Percentiles rank a stretch among this genome's conserved stretches.
Evolutionary conservation across 257 asterid species (phyloP).

Genomic region (Solanum chmielewskii): DNA sequence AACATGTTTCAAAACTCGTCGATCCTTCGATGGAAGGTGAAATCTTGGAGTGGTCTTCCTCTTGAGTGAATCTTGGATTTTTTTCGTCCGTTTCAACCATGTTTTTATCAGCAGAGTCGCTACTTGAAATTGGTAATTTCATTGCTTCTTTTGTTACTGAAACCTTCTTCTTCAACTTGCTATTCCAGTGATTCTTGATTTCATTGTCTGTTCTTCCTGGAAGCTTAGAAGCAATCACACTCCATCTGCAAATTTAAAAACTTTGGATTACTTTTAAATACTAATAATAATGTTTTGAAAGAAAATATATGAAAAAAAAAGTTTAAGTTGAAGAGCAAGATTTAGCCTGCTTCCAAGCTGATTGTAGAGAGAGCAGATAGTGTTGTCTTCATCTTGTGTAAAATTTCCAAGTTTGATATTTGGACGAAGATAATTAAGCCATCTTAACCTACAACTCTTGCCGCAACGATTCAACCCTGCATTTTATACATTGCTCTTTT

Average conservation of each 20-base stretch:
- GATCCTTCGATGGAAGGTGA: conserved; percentile 14
- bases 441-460: conserved; percentile 50
- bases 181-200: conserved; percentile 55
- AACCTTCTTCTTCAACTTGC: conserved; percentile 40
- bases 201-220: conserved; percentile 60
- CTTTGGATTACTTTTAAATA: not conserved
- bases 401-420: conserved; percentile 44
- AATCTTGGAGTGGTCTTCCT: not conserved
- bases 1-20: conserved; percentile 6
- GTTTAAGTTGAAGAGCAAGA: not conserved
- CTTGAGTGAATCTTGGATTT: not conserved
- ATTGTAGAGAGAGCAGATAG: conserved; percentile 19
- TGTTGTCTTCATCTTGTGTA: conserved; percentile 32
- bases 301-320: not conserved
- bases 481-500: not conserved
- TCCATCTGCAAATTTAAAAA: conserved; percentile 27
- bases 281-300: not conserved
- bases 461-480: conserved; percentile 48
- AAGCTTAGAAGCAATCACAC: conserved; percentile 42
- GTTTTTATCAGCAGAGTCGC: not conserved
- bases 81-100: conserved; percentile 2
- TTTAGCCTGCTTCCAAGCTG: conserved; percentile 50
- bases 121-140: not conserved
- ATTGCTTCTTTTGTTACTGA: not conserved
- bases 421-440: conserved; percentile 57